phyloP scores from a whole-genome alignment of 768 basidiomycete genomes.

The Tulasnella sp. region DNA sequence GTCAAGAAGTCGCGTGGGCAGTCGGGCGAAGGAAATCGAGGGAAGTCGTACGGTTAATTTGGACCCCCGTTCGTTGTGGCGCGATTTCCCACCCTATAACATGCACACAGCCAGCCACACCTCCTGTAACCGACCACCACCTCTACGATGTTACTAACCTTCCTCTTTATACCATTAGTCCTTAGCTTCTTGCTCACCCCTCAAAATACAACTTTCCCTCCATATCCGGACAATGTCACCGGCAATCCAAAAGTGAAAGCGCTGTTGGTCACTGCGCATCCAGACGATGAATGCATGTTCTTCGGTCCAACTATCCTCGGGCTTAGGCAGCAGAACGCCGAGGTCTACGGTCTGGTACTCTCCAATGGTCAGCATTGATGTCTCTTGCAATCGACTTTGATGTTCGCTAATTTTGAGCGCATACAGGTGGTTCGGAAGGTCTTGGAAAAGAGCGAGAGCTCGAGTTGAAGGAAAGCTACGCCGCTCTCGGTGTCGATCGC shows the following conservation, averaged over 20 bases:
- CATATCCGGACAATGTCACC: background rate
- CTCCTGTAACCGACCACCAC: background rate
- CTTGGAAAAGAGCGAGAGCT: constrained; percentile 45
- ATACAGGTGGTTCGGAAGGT: constrained; percentile 57
- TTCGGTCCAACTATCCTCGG: constrained; percentile 74
- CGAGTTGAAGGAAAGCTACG: constrained; percentile 55
- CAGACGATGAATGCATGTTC: constrained; percentile 92
- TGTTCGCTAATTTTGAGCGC: background rate
- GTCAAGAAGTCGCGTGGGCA: background rate
- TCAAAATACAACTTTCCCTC: background rate
- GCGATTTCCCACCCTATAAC: background rate
- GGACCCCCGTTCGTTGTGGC: background rate
- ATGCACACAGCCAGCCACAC: background rate
- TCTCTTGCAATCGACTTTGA: background rate
- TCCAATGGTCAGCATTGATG: constrained; percentile 37
- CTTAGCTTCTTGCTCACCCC: background rate
- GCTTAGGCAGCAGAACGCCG: constrained; percentile 28
- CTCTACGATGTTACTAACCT: background rate
- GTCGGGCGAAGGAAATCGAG: background rate
- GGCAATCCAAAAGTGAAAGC: background rate
- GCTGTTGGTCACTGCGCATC: constrained; percentile 79
- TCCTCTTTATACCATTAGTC: background rate
- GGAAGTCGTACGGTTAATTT: background rate
- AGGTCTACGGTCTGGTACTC: constrained; percentile 56
- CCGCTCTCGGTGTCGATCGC: constrained; percentile 49